Percentiles rank a stretch among this genome's conserved stretches.
These are phyloP conservation scores for Xerocomus amazonicus DNA, from an alignment of 1,284 basidiomycete genomes.

Conservation along the genomic window DNA sequence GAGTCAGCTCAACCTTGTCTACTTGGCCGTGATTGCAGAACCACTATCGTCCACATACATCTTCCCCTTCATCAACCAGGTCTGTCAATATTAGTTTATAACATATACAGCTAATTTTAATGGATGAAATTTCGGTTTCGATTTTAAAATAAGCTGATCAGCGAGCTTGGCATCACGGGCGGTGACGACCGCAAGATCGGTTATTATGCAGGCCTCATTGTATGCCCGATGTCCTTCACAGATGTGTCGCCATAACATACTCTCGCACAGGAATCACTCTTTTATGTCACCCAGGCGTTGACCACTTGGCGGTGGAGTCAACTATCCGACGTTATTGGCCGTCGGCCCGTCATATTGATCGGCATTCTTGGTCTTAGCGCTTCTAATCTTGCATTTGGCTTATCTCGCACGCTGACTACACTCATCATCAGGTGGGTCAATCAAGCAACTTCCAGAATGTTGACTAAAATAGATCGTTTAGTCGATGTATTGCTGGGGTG, in stretches of 20 bases:
- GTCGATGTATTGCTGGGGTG: neutral
- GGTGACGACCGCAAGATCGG: conserved; percentile 2
- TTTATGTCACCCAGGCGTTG: neutral
- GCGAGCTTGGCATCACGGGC: neutral
- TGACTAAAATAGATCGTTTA: neutral
- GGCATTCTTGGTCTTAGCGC: neutral
- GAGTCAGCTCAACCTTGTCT: neutral
- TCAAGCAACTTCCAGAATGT: too few relatives aligned
- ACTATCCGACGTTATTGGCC: neutral
- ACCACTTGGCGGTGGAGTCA: neutral
- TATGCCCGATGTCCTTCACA: neutral
- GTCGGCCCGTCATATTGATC: neutral
- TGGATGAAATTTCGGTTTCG: too few relatives aligned
- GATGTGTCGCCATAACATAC: neutral
- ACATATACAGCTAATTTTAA: too few relatives aligned
- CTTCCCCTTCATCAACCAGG: conserved; percentile 1
- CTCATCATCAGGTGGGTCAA: neutral
- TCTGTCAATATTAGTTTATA: neutral
- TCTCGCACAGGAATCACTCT: neutral
- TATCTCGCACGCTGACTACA: neutral
- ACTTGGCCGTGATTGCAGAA: neutral
- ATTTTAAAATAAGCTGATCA: neutral
- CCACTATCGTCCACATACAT: neutral
- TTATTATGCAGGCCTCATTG: neutral
- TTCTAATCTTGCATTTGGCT: neutral